phyloP scores from a whole-genome alignment of 2,329 filamentous ascomycete genomes.

The Colletotrichum orchidophilum region DNA sequence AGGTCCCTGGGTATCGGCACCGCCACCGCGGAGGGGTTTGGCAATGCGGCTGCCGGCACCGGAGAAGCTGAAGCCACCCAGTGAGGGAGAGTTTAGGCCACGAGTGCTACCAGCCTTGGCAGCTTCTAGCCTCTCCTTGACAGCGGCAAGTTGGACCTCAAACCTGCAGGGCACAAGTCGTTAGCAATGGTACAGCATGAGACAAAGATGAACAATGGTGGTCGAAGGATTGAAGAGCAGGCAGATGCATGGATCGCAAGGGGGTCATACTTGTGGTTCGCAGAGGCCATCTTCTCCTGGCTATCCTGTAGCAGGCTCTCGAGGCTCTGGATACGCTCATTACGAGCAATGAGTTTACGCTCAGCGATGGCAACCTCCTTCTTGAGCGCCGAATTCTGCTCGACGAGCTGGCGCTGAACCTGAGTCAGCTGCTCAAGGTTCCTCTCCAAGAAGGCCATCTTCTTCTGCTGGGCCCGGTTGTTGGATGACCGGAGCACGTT shows the following conservation, averaged over 20 bases:
- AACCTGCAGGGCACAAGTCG: conserved; percentile 68
- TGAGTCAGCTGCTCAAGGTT: conserved; percentile 98
- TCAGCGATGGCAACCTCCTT: conserved; percentile 99
- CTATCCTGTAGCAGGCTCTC: conserved; percentile 94
- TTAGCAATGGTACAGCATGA: conserved; percentile 15
- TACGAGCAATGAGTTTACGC: conserved; percentile 93
- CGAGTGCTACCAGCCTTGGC: conserved; percentile 92
- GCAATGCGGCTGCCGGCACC: conserved; percentile 73
- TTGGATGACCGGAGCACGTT: conserved; percentile 96
- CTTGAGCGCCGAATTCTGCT: conserved; percentile 97
- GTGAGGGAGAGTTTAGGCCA: conserved; percentile 74
- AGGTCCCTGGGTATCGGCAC: conserved; percentile 54
- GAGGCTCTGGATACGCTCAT: conserved; percentile 94
- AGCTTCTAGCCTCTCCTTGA: conserved; percentile 96
- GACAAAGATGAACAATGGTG: background rate
- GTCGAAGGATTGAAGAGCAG: background rate
- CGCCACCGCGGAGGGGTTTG: conserved; percentile 74
- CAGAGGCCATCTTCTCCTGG: conserved; percentile 96
- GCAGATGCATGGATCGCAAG: background rate
- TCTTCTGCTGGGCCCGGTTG: conserved; percentile 99
- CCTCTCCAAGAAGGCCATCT: conserved; percentile 99
- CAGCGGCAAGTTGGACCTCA: conserved; percentile 93
- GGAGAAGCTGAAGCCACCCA: conserved; percentile 77
- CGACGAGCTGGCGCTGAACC: conserved; percentile 95
- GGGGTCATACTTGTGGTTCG: conserved; percentile 87